phyloP scores from a whole-genome alignment of 2,329 filamentous ascomycete species.

The Sphaerulina musiva region DNA sequence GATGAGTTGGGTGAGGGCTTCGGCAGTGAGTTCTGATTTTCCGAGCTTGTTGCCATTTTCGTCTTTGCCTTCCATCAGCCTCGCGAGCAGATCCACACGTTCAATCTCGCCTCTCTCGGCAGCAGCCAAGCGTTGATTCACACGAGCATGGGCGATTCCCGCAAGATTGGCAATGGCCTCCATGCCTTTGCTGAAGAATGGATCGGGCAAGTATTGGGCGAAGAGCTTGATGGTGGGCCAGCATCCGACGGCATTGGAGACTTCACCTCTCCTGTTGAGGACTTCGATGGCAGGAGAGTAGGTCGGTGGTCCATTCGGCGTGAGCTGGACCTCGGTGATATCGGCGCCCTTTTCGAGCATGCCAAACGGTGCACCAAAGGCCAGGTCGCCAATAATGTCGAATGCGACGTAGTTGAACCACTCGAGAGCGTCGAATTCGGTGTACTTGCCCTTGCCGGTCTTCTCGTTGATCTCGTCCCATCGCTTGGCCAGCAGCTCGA shows the following conservation, averaged over 20 bases:
- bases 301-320: slow-evolving; percentile 27
- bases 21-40: slow-evolving; percentile 74
- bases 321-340: slow-evolving; percentile 29
- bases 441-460: slow-evolving; percentile 48
- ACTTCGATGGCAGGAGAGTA: slow-evolving; percentile 65
- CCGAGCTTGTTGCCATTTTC: slow-evolving; percentile 69
- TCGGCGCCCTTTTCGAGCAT: slow-evolving; percentile 68
- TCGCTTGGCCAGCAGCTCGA: slow-evolving; percentile 64
- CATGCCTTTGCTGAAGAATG: slow-evolving; percentile 34
- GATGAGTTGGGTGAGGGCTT: slow-evolving; percentile 83
- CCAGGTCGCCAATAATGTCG: slow-evolving; percentile 60
- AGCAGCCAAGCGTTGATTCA: slow-evolving; percentile 64
- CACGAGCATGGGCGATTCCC: slow-evolving; percentile 79
- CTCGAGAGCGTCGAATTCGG: slow-evolving; percentile 54
- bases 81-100: slow-evolving; percentile 72
- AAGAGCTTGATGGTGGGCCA: slow-evolving; percentile 69
- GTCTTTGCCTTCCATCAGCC: slow-evolving; percentile 80
- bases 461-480: slow-evolving; percentile 60
- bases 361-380: slow-evolving; percentile 63
- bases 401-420: slow-evolving; percentile 80
- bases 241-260: slow-evolving; percentile 69
- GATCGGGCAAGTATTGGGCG: slow-evolving; percentile 60
- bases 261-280: slow-evolving; percentile 79
- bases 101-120: slow-evolving; percentile 50
- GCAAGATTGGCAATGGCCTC: slow-evolving; percentile 62